Evolutionary conservation across 164 flowering plant species (phyloP).

Genomic region (Malania oleifera): DNA sequence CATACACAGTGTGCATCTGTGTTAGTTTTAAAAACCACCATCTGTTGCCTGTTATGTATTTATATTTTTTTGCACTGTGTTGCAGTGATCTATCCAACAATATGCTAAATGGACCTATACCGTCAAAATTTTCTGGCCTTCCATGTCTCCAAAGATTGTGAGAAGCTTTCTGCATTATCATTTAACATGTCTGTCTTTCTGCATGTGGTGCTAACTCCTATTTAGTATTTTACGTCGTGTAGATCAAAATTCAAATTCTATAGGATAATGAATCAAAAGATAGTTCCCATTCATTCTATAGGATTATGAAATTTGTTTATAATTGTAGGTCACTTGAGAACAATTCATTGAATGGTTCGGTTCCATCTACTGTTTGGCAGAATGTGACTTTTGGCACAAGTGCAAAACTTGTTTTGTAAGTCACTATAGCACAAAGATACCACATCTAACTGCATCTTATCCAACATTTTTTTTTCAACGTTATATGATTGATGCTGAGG

Average conservation of each 20-base stretch:
- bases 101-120: conserved; percentile 17
- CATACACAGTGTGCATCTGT: no score
- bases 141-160: conserved; percentile 18
- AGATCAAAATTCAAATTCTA: no score
- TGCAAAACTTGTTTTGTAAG: conserved; percentile 20
- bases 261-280: no score
- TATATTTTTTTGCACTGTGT: neutral
- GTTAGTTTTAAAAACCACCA: no score
- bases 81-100: conserved; percentile 21
- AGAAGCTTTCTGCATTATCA: neutral
- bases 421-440: neutral
- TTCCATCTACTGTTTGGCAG: conserved; percentile 23
- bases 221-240: no score
- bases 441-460: neutral
- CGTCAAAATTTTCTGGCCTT: conserved; percentile 18
- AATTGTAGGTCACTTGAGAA: conserved; percentile 25
- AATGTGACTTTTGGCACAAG: conserved; percentile 3
- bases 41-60: neutral
- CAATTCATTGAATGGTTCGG: conserved; percentile 22
- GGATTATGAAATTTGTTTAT: neutral
- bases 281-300: neutral
- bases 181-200: no score
- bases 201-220: no score
- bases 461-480: no score
- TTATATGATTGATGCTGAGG: no score